Base-by-base conservation (phyloP, 75 land plant species). In the Picea glauca region DNA sequence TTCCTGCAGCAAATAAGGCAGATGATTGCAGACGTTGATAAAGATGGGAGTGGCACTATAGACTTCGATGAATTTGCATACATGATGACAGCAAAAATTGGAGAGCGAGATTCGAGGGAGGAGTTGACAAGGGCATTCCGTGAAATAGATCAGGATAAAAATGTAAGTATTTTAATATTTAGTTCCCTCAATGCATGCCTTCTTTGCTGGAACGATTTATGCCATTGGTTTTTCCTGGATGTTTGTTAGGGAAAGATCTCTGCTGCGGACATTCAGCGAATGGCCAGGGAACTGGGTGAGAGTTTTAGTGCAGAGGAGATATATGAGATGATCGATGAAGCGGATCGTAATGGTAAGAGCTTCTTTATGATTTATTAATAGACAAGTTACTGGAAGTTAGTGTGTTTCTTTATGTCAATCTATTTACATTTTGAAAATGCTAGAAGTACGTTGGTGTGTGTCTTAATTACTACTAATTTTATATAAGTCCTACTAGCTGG, bases 31-130 rank as follows among this genome's bases (percentile, higher is more conserved):
- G 94, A 89, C 66, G 87, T 93, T 58, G 94, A 93, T 77, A 91
- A 91, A 77, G 94, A 92, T 83, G 88, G 90, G 14, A 93, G 92
- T 81, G 96, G 96, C 2, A 78, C 92, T 3, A 91, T 93, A 76
- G 96, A 93, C 64, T 92, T 89, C 80, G 96, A 97, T 68, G 99
- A 97, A 77, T 97, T 97, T 85, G 80, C 86, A 40, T 87, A 91
- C 76, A 97, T 97, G 96, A 95, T 95, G 99, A 97, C 98, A 15
- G 89, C 90, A 20, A 97, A 97, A 77, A 93, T 95, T 77, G 98
- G 99, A 35, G 99, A 97, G 78, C 92, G 98, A 60, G 99, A 97
- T 82, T 83, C 94, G 20, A 90, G 88, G 76, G 98, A 96, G 58
- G 98, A 97, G 76, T 90, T 97, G 33, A 85, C 78, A 74, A 95